Evolutionary conservation across 139 green algal species (phyloP).

Genomic region (Picochlorum sp.): DNA sequence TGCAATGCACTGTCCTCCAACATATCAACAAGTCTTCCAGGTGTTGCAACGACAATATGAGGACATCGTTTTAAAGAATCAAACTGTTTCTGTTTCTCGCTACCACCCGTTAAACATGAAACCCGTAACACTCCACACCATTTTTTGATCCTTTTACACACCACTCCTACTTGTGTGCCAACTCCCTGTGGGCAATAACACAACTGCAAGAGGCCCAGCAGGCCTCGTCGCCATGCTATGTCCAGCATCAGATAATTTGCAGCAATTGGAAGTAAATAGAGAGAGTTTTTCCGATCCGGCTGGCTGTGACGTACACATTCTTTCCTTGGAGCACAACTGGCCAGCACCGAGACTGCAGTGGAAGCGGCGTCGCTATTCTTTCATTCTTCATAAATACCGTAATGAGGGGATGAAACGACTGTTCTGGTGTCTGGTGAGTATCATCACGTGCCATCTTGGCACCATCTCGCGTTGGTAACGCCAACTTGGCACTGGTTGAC

Average conservation of each 20-base stretch:
- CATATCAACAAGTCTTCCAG: constrained; percentile 73
- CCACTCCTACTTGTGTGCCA: constrained; percentile 59
- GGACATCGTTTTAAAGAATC: constrained; percentile 20
- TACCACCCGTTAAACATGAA: constrained; percentile 53
- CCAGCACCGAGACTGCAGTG: constrained; percentile 53
- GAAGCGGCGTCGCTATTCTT: constrained; percentile 55
- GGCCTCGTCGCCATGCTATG: constrained; percentile 17
- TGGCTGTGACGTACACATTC: constrained; percentile 54
- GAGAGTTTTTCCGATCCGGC: constrained; percentile 78
- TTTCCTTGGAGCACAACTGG: constrained; percentile 14
- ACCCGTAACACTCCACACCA: constrained; percentile 28
- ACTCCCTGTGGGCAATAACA: constrained; percentile 74
- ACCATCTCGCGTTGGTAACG: no score
- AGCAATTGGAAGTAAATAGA: constrained; percentile 62
- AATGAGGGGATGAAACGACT: constrained; percentile 32
- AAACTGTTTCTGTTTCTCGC: constrained; percentile 54
- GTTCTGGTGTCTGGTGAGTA: neutral
- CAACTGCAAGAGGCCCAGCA: constrained; percentile 34
- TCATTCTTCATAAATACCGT: constrained; percentile 47
- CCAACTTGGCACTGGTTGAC: neutral
- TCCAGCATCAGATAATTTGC: constrained; percentile 8
- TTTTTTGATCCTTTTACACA: constrained; percentile 22
- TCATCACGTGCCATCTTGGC: constrained; percentile 1
- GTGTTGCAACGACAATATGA: constrained; percentile 70
- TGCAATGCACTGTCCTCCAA: constrained; percentile 40